Percentiles rank a stretch among this genome's conserved stretches.
Evolutionary conservation across 2,329 filamentous ascomycete genomes (phyloP).

Genomic region (Aspergillus spinulosporus): DNA sequence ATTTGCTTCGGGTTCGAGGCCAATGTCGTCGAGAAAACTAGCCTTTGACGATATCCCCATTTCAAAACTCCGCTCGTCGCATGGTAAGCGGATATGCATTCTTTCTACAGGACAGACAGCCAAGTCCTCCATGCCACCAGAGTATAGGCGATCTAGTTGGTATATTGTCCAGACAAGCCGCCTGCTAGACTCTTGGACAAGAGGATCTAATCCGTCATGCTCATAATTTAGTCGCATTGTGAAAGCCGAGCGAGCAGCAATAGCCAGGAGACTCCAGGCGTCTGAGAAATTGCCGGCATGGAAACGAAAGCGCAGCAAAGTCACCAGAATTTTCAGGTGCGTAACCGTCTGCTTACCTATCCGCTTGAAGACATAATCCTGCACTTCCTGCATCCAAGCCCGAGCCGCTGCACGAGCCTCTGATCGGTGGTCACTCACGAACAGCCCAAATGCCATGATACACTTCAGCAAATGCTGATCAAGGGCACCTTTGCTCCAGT

Average conservation of each 20-base stretch:
- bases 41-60: neutral
- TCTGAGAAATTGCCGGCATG: neutral
- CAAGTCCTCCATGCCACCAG: constrained; percentile 5
- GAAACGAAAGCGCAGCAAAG: neutral
- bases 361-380: neutral
- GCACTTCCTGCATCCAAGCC: constrained; percentile 1
- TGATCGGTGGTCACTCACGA: neutral
- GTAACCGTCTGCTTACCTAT: neutral
- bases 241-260: constrained; percentile 8
- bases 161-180: constrained; percentile 3
- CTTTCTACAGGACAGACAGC: constrained; percentile 1
- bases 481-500: neutral
- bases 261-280: constrained; percentile 1
- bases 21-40: neutral
- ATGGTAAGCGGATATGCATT: constrained; percentile 4
- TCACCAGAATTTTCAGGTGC: neutral
- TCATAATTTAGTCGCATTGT: constrained; percentile 6
- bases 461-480: neutral
- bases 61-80: constrained; percentile 7
- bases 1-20: neutral
- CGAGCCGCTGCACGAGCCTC: neutral
- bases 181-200: constrained; percentile 4
- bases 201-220: neutral
- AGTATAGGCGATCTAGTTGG: constrained; percentile 1
- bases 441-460: constrained; percentile 1